Evolutionary conservation across 73 alveolate genomes (phyloP).

Genomic region (Effrenium voratum): DNA sequence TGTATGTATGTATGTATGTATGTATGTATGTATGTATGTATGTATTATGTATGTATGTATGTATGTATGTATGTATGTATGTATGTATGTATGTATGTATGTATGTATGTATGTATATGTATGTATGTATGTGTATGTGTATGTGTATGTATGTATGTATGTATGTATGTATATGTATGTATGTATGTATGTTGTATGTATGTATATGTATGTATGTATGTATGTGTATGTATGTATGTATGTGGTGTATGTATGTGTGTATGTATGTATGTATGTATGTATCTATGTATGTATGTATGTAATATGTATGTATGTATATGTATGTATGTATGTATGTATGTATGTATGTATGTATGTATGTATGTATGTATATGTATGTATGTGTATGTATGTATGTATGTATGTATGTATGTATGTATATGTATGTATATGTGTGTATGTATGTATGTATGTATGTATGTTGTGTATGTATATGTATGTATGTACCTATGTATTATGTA

Average conservation of each 20-base stretch:
- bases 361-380: background rate
- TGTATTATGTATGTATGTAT: background rate
- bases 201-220: background rate
- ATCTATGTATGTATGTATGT: no score
- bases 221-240: background rate
- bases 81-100: background rate
- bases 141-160: background rate
- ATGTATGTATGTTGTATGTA: background rate
- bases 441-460: background rate
- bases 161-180: background rate
- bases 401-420: background rate
- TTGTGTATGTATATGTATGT: background rate
- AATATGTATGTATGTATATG: background rate
- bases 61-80: background rate
- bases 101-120: background rate
- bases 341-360: background rate
- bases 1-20: background rate
- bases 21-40: no score
- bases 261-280: no score
- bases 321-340: no score
- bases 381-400: background rate
- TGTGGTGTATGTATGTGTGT: background rate
- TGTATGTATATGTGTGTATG: background rate
- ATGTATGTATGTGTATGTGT: background rate
- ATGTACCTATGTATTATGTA: no score